These are phyloP conservation scores for Lipomyces yamadae DNA, from an alignment of 805 yeast species.

Conservation along the genomic window DNA sequence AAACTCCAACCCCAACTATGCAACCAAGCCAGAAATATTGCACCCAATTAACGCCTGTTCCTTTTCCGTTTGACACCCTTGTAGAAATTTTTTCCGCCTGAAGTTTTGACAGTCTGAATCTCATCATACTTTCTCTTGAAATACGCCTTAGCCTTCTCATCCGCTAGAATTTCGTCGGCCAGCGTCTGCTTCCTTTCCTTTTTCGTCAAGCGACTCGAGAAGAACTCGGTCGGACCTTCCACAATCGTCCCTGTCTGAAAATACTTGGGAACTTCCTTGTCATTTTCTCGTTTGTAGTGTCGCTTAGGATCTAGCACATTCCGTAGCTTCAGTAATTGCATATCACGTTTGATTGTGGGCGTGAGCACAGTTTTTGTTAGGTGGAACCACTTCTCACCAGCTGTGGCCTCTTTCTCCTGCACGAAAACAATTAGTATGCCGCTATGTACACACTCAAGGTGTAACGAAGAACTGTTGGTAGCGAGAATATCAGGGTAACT, in stretches of 20 bases:
- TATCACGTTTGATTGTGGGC: conserved; percentile 72
- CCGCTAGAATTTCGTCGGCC: conserved; percentile 81
- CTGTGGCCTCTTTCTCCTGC: conserved; percentile 43
- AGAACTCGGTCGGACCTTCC: conserved; percentile 81
- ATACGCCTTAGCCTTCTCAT: conserved; percentile 68
- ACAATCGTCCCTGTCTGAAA: conserved; percentile 90
- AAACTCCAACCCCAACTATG: not conserved
- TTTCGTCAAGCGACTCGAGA: conserved; percentile 65
- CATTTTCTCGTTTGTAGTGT: conserved; percentile 67
- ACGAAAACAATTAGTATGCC: conserved; percentile 9
- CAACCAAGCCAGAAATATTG: not conserved
- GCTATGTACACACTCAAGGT: not conserved
- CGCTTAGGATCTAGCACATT: conserved; percentile 93
- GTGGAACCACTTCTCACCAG: conserved; percentile 77
- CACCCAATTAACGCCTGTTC: conserved; percentile 48
- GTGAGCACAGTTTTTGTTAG: conserved; percentile 79
- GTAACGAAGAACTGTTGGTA: not conserved
- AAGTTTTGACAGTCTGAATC: conserved; percentile 66
- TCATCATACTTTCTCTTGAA: conserved; percentile 84
- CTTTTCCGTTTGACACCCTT: conserved; percentile 68
- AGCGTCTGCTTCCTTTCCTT: conserved; percentile 77
- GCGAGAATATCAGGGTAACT: conserved; percentile 40
- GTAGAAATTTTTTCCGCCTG: conserved; percentile 71
- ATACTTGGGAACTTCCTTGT: conserved; percentile 65
- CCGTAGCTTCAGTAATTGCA: conserved; percentile 79